phyloP scores from a whole-genome alignment of 2,329 filamentous ascomycete species.

The Exophiala alcalophila region DNA sequence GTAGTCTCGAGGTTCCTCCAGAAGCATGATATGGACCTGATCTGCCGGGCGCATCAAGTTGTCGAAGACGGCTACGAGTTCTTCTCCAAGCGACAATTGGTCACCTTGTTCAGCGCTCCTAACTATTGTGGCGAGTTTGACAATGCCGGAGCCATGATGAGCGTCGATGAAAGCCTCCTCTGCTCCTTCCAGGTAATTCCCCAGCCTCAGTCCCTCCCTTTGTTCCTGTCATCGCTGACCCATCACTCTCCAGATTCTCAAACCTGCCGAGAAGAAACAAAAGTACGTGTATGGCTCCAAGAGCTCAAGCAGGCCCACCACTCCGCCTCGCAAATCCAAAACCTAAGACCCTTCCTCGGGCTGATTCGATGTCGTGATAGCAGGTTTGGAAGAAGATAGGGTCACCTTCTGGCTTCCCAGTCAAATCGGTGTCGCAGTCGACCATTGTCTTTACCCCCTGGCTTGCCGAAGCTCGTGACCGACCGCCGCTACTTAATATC shows the following conservation, averaged over 20 bases:
- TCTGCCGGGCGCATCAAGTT: slow-evolving; percentile 97
- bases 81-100: slow-evolving; percentile 96
- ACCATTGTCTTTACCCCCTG: slow-evolving; percentile 12
- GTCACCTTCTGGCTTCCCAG: slow-evolving; percentile 24
- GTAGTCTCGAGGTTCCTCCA: slow-evolving; percentile 96
- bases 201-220: slow-evolving; percentile 22
- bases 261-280: slow-evolving; percentile 99
- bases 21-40: slow-evolving; percentile 99
- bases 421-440: slow-evolving; percentile 17
- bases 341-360: slow-evolving; percentile 51
- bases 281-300: slow-evolving; percentile 87
- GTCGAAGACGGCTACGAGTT: slow-evolving; percentile 99
- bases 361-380: slow-evolving; percentile 69
- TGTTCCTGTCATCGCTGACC: slow-evolving; percentile 11
- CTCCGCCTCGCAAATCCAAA: slow-evolving; percentile 69
- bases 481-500: slow-evolving; percentile 9
- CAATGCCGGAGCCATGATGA: slow-evolving; percentile 99
- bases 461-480: slow-evolving; percentile 14
- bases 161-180: slow-evolving; percentile 94
- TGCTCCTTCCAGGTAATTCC: slow-evolving; percentile 92
- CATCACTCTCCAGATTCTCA: slow-evolving; percentile 71
- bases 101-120: slow-evolving; percentile 94
- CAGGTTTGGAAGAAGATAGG: slow-evolving; percentile 94
- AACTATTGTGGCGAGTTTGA: slow-evolving; percentile 99
- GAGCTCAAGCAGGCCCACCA: slow-evolving; percentile 66